Evolutionary conservation across 129 eudicot genomes (phyloP).

Genomic region (Flaveria robusta): DNA sequence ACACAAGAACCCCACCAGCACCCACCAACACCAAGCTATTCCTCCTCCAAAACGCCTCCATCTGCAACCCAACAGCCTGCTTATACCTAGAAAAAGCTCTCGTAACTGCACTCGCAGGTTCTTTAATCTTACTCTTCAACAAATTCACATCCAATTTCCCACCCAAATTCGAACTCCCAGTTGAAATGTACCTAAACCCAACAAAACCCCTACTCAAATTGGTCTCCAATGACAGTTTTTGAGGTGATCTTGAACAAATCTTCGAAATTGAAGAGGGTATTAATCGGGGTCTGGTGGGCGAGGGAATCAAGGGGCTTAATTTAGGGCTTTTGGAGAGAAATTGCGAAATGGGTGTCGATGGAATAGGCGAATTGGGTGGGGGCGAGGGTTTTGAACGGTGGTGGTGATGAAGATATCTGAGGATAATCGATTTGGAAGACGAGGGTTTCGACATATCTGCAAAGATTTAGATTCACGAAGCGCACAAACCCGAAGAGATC

Average conservation of each 20-base stretch:
- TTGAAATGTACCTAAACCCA: slow-evolving; percentile 67
- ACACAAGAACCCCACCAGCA: slow-evolving; percentile 70
- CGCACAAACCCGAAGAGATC: slow-evolving; percentile 55
- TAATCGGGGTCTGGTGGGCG: slow-evolving; percentile 1
- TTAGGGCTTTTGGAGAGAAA: slow-evolving; percentile 36
- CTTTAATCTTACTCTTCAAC: slow-evolving; percentile 50
- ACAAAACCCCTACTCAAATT: slow-evolving; percentile 37
- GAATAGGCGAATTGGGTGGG: slow-evolving; percentile 35
- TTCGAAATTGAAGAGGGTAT: slow-evolving; percentile 24
- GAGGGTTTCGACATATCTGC: slow-evolving; percentile 68
- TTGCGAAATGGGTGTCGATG: slow-evolving; percentile 36
- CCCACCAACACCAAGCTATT: slow-evolving; percentile 67
- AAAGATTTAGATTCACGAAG: slow-evolving; percentile 52
- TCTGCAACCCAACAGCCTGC: slow-evolving; percentile 77
- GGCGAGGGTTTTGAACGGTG: slow-evolving; percentile 36
- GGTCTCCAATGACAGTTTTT: slow-evolving; percentile 11
- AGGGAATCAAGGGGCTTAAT: slow-evolving; percentile 29
- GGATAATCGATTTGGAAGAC: slow-evolving; percentile 46
- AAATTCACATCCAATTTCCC: slow-evolving; percentile 12
- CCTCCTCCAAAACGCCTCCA: slow-evolving; percentile 94
- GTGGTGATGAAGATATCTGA: slow-evolving; percentile 43
- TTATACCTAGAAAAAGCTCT: slow-evolving; percentile 50
- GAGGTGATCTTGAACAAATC: slow-evolving; percentile 14
- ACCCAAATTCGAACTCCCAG: slow-evolving; percentile 38
- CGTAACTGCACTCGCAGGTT: slow-evolving; percentile 47